These are phyloP conservation scores for Eustoma russellianum DNA, from an alignment of 257 asterid species.

Conservation along the genomic window DNA sequence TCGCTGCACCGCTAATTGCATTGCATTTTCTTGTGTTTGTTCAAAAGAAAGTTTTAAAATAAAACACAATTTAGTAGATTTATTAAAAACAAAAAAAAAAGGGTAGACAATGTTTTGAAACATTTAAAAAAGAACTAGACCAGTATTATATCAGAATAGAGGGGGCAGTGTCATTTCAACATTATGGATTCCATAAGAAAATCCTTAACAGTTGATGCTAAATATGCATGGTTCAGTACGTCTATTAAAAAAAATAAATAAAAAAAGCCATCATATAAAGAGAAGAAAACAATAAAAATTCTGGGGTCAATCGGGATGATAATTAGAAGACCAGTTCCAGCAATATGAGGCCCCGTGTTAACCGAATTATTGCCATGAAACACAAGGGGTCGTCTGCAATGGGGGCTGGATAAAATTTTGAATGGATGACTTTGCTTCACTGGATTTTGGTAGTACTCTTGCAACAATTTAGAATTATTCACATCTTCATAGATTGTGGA, in stretches of 20 bases:
- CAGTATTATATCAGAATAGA: no score
- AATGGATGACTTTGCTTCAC: background rate
- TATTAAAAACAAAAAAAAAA: no score
- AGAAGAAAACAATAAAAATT: background rate
- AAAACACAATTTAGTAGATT: no score
- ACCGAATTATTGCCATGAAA: constrained; percentile 20
- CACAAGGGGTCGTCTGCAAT: constrained; percentile 12
- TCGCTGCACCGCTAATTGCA: no score
- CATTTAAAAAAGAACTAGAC: no score
- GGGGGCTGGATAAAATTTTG: constrained; percentile 5
- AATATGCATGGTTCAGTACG: background rate
- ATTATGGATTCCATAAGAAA: no score
- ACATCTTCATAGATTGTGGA: background rate
- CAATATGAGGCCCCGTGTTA: constrained; percentile 2
- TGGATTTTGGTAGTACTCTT: background rate
- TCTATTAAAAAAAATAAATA: constrained; percentile 1
- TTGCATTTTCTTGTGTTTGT: no score
- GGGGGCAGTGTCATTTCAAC: no score
- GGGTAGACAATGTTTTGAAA: no score
- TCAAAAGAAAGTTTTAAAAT: no score
- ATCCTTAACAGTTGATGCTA: no score
- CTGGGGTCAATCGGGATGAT: background rate
- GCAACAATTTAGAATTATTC: background rate
- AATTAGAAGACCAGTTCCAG: background rate
- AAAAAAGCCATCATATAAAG: no score